These are phyloP conservation scores for Pseudoneurospora amorphoporcata DNA, from an alignment of 495 filamentous ascomycete species.

Conservation along the genomic window DNA sequence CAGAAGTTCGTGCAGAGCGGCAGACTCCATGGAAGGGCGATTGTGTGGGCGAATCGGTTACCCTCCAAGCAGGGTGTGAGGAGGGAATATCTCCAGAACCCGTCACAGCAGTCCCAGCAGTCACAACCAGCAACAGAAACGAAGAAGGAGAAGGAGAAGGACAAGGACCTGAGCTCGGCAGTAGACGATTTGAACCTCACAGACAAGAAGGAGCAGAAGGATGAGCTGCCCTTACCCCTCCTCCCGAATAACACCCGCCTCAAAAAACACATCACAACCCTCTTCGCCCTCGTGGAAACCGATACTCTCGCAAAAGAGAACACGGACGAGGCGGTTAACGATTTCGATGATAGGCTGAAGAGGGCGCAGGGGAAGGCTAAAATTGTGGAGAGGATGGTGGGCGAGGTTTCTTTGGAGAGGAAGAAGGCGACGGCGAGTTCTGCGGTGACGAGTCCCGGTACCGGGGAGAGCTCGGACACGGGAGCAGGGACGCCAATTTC, in stretches of 20 bases:
- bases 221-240: not conserved
- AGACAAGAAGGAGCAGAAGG: not conserved
- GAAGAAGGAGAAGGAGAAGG: not conserved
- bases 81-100: slow-evolving; percentile 4
- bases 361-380: slow-evolving; percentile 70
- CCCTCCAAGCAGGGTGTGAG: not conserved
- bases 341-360: slow-evolving; percentile 76
- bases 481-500: not conserved
- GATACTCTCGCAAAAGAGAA: slow-evolving; percentile 69
- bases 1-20: slow-evolving; percentile 81
- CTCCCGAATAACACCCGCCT: slow-evolving; percentile 54
- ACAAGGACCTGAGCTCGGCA: not conserved
- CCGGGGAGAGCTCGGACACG: not conserved
- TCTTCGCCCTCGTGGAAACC: slow-evolving; percentile 69
- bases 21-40: slow-evolving; percentile 64
- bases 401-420: slow-evolving; percentile 34
- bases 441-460: not conserved
- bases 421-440: no score
- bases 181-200: not conserved
- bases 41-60: slow-evolving; percentile 59
- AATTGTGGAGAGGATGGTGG: slow-evolving; percentile 64
- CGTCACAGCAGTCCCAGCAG: slow-evolving; percentile 5
- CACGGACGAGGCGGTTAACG: slow-evolving; percentile 71
- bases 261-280: slow-evolving; percentile 56
- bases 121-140: slow-evolving; percentile 7